Evolutionary conservation across 768 basidiomycete species (phyloP), one percentile per base, ranked within the genome.

Genomic region (Favolaschia claudopus): DNA sequence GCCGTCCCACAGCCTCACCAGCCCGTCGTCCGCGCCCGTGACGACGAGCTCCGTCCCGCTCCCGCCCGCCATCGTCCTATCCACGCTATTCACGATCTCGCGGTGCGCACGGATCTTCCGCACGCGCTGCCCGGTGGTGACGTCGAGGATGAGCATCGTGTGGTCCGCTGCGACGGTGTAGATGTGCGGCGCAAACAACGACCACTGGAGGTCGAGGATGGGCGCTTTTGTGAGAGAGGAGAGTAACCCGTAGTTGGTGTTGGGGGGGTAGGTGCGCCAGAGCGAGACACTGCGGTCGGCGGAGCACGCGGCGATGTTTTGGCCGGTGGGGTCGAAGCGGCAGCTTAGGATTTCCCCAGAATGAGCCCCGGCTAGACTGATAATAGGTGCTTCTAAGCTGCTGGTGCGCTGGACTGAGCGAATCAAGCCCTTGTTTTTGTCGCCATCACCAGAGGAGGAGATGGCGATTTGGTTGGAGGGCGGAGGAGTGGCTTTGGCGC

Each of bases 131-230:
- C 96, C 96, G 0, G 94, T 90, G 7, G 91, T 86, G 42, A 94
- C 79, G 74, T 96, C 92, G 2, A 89, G 89, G 38, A 91, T 82
- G 55, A 76, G 76, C 33, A 99, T 79, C 0, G 88, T 87, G 65
- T 92, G 91, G 81, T 99, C 97, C n/a, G 95, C 93, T 0, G 90
- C 88, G 58, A 93, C 92, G 54, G 91, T 89, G 77, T 92, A 94
- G 40, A 96, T 76, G 29, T 82, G 77, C 10, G 89, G 84, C 1
- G 87, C 87, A 72, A 76, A 83, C 45, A 95, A 82, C 0, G 91
- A 92, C 92, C 92, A 98, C 59, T 94, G 93, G 1, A 96, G 84
- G 79, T 98, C 95, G 47, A 94, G 85, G 40, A 99, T 91, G 54
- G 96, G 91, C 13, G 92, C 91, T 77, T 97, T 98, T 72, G 93